Evolutionary conservation across 805 yeast species (phyloP).

Genomic region (Wickerhamiella parazyma): DNA sequence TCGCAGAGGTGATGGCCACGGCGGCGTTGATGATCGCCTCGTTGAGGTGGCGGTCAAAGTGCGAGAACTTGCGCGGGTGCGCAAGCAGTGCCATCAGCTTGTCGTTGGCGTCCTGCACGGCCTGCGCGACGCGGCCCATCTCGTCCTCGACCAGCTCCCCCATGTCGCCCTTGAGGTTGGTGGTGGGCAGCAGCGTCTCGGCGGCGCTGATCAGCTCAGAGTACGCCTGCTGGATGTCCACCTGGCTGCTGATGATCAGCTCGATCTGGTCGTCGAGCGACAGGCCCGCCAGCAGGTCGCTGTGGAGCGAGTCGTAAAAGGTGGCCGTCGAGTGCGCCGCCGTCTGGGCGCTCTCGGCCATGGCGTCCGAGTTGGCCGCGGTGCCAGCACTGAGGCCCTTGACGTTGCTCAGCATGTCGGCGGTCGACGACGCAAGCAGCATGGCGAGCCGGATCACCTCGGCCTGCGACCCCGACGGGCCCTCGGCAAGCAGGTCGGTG

Average conservation of each 20-base stretch:
- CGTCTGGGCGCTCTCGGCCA: constrained; percentile 44
- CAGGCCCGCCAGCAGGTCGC: constrained; percentile 37
- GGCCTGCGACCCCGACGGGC: constrained; percentile 39
- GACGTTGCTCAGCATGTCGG: constrained; percentile 50
- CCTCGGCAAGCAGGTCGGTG: constrained; percentile 64
- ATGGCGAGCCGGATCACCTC: constrained; percentile 49
- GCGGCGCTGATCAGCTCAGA: constrained; percentile 43
- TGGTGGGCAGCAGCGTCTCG: constrained; percentile 42
- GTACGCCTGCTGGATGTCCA: constrained; percentile 57
- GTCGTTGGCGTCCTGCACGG: constrained; percentile 52
- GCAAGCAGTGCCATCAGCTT: constrained; percentile 40
- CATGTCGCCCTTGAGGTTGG: constrained; percentile 33
- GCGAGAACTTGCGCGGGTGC: constrained; percentile 34
- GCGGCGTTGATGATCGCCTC: constrained; percentile 69
- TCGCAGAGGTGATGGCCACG: constrained; percentile 65
- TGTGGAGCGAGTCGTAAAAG: constrained; percentile 46
- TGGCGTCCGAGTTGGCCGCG: constrained; percentile 36
- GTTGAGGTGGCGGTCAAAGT: constrained; percentile 53
- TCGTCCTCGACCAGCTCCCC: constrained; percentile 63
- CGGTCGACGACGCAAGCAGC: constrained; percentile 44
- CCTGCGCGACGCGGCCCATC: constrained; percentile 55
- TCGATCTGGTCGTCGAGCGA: constrained; percentile 53
- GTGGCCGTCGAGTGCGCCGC: constrained; percentile 48
- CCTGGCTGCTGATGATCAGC: constrained; percentile 58
- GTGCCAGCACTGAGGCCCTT: constrained; percentile 45